phyloP scores from a whole-genome alignment of 108 stramenopile species.

The Pelagomonas calceolata region DNA sequence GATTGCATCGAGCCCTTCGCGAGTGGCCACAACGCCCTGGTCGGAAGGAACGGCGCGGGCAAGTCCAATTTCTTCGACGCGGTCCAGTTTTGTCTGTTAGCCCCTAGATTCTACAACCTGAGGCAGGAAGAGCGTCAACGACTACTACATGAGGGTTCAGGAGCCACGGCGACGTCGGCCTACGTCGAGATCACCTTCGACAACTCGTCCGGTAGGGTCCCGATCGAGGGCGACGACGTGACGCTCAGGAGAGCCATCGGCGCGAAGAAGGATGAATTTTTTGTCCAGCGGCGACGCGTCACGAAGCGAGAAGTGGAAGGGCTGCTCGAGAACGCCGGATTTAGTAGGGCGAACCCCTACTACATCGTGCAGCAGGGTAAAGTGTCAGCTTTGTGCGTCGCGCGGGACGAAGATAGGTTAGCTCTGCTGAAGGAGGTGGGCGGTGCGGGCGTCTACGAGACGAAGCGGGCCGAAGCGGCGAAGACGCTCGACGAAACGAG shows the following conservation, averaged over 20 bases:
- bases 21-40: slow-evolving; percentile 80
- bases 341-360: slow-evolving; percentile 94
- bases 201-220: slow-evolving; percentile 84
- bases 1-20: slow-evolving; percentile 87
- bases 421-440: slow-evolving; percentile 87
- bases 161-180: slow-evolving; percentile 62
- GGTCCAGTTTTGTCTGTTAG: slow-evolving; percentile 83
- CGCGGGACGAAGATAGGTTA: slow-evolving; percentile 83
- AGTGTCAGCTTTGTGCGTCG: slow-evolving; percentile 84
- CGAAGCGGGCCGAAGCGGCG: slow-evolving; percentile 79
- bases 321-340: slow-evolving; percentile 93
- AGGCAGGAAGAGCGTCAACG: slow-evolving; percentile 54
- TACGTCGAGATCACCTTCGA: slow-evolving; percentile 98
- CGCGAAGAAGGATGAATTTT: slow-evolving; percentile 98
- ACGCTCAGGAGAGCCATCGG: slow-evolving; percentile 85
- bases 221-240: slow-evolving; percentile 72
- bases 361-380: slow-evolving; percentile 99
- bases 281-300: slow-evolving; percentile 83
- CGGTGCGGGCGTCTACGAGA: slow-evolving; percentile 93
- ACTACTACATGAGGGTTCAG: slow-evolving; percentile 76
- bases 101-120: slow-evolving; percentile 75
- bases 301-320: slow-evolving; percentile 80
- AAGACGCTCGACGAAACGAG: slow-evolving; percentile 85
- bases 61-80: slow-evolving; percentile 96
- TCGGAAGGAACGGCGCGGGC: slow-evolving; percentile 89